Evolutionary conservation across 2,329 filamentous ascomycete genomes (phyloP), one percentile per base, ranked within the genome.

Genomic region (Metarhizium anisopliae): DNA sequence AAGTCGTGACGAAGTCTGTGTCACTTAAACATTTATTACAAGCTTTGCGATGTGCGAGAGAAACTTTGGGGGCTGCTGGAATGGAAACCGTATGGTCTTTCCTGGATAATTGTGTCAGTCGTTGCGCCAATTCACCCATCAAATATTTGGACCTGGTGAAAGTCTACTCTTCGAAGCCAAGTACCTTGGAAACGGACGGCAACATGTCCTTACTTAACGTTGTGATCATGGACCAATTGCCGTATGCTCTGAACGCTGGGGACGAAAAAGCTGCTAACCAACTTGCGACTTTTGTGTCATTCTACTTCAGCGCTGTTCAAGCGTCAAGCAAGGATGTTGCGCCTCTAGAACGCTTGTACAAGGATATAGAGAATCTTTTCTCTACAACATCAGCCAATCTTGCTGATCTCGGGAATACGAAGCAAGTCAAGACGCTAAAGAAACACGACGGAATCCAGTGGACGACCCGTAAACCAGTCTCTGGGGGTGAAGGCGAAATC

Each of bases 21-120:
- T 67, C 77, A 65, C 60, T 85, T 64, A 59, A 77, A 61, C 72
- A 76, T 62, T 63, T 83, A 29, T 71, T 79, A 10, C 66, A 67
- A 55, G 66, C 66, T 13, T 57, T 72, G 11, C 62, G 64, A 18
- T 61, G 57, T 50, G 64, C 62, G 3, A 53, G 57, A 8, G 47
- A 57, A 5, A 62, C 64, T 20, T 53, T 55, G 11, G 61, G 58
- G 29, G 38, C 57, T 1, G 57, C 60, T 10, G 54, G 61, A 13
- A 69, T 77, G 61, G 69, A 74, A 14, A 61, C 66, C 0, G 66
- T 91, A 1, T 87, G 88, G 72, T 69, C 75, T 0, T 95, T 94
- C 65, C 68, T 96, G 30, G 92, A 96, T 65, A 91, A 95, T 59
- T 95, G 90, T 68, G 77, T 89, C 53, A 83, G 83, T 35, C 83